phyloP scores from a whole-genome alignment of 2,329 filamentous ascomycete genomes.

The Aspergillus sp. region DNA sequence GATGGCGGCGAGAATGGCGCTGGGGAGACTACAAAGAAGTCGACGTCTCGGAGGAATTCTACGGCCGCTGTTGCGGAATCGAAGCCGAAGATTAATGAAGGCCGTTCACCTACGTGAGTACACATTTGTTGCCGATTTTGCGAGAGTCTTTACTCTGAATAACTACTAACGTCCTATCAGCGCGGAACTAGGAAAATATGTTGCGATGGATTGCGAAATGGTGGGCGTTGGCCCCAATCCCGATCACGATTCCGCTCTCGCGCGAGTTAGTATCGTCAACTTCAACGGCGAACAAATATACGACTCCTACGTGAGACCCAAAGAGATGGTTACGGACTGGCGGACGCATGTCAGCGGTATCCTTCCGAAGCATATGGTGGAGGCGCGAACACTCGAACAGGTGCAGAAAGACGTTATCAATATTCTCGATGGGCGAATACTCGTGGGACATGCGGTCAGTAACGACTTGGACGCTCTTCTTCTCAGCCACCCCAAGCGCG shows the following conservation, averaged over 20 bases:
- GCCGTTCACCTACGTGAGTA: conserved; percentile 53
- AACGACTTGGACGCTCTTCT: conserved; percentile 75
- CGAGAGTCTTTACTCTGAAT: background rate
- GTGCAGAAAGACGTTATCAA: conserved; percentile 73
- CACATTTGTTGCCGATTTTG: conserved; percentile 16
- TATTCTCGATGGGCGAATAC: conserved; percentile 69
- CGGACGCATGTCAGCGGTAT: conserved; percentile 85
- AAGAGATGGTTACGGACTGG: conserved; percentile 83
- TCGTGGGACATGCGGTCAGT: conserved; percentile 81
- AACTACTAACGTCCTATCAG: conserved; percentile 43
- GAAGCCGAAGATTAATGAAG: conserved; percentile 63
- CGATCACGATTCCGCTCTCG: conserved; percentile 72
- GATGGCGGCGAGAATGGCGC: conserved; percentile 54
- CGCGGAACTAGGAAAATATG: conserved; percentile 79
- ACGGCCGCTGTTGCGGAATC: conserved; percentile 50
- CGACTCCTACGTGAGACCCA: conserved; percentile 84
- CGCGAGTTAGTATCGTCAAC: conserved; percentile 86
- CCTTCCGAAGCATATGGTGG: conserved; percentile 68
- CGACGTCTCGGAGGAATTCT: conserved; percentile 64
- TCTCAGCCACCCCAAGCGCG: conserved; percentile 73
- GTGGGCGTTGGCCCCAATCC: conserved; percentile 72
- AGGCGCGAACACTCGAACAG: conserved; percentile 70
- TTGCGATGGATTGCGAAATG: conserved; percentile 98
- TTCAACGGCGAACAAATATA: conserved; percentile 92
- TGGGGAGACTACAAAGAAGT: conserved; percentile 62